These are phyloP conservation scores for Kwoniella shandongensis DNA, from an alignment of 768 basidiomycete genomes.

Conservation along the genomic window DNA sequence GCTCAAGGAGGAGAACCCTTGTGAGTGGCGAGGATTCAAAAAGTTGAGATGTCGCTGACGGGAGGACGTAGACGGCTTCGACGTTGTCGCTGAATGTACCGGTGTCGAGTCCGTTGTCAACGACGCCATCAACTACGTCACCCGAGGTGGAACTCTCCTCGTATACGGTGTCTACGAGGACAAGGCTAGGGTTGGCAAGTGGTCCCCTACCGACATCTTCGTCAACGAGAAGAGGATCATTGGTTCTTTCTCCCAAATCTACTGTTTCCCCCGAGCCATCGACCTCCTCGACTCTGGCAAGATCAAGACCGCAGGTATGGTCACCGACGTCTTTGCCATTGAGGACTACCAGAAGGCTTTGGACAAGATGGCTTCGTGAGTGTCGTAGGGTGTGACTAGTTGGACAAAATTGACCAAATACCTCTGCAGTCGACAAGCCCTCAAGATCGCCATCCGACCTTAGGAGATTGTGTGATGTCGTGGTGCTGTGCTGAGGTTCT, in stretches of 20 bases:
- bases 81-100: conserved; percentile 77
- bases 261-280: conserved; percentile 86
- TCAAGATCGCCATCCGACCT: conserved; percentile 47
- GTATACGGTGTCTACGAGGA: conserved; percentile 85
- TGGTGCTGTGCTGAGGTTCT: background rate
- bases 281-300: conserved; percentile 85
- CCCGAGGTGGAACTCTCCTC: conserved; percentile 57
- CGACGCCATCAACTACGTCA: conserved; percentile 83
- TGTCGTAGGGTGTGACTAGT: background rate
- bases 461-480: conserved; percentile 7
- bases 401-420: background rate
- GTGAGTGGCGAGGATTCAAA: conserved; percentile 23
- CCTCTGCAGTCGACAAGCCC: conserved; percentile 27
- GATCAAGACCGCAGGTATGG: conserved; percentile 77
- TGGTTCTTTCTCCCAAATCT: conserved; percentile 84
- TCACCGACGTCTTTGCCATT: conserved; percentile 64
- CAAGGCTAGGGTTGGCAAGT: conserved; percentile 70
- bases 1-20: conserved; percentile 75
- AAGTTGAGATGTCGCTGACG: background rate
- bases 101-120: conserved; percentile 85
- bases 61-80: conserved; percentile 69
- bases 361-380: conserved; percentile 63
- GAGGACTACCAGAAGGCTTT: conserved; percentile 66
- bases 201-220: conserved; percentile 82
- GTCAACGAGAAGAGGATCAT: conserved; percentile 74